Percentiles rank a stretch among this genome's conserved stretches.
Evolutionary conservation across 2,329 filamentous ascomycete genomes (phyloP).

Genomic region (Cadophora luteo-olivacea): DNA sequence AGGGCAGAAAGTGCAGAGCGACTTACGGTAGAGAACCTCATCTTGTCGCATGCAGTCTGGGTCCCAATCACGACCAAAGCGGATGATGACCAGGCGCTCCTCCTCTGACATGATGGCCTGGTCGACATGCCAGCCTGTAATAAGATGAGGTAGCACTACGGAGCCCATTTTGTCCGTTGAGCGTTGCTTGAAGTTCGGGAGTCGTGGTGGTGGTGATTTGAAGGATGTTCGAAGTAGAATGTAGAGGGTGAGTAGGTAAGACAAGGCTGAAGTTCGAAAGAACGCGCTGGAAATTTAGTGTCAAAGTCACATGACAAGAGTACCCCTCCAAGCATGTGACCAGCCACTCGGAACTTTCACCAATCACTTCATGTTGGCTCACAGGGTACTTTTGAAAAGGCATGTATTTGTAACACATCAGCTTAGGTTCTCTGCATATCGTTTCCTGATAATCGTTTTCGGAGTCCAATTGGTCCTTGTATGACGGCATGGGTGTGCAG

Average conservation of each 20-base stretch:
- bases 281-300: not conserved
- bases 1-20: not conserved
- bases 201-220: not conserved
- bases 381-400: not conserved
- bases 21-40: slow-evolving; percentile 70
- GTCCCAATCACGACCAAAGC: slow-evolving; percentile 88
- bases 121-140: slow-evolving; percentile 96
- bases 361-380: not conserved
- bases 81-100: slow-evolving; percentile 90
- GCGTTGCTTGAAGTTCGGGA: not conserved
- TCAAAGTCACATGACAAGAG: not conserved
- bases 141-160: slow-evolving; percentile 89
- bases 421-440: not conserved
- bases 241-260: not conserved
- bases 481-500: not conserved
- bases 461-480: not conserved
- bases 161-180: slow-evolving; percentile 61
- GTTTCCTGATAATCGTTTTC: not conserved
- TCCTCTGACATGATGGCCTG: slow-evolving; percentile 91
- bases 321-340: slow-evolving; percentile 4
- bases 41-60: slow-evolving; percentile 84
- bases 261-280: slow-evolving; percentile 18
- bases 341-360: not conserved
- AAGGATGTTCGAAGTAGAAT: not conserved
- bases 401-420: no score